Percentiles rank a stretch among this genome's conserved stretches.
Conservation (phyloP, 1,284 basidiomycete genomes). For the Omphalotus olearius region DNA sequence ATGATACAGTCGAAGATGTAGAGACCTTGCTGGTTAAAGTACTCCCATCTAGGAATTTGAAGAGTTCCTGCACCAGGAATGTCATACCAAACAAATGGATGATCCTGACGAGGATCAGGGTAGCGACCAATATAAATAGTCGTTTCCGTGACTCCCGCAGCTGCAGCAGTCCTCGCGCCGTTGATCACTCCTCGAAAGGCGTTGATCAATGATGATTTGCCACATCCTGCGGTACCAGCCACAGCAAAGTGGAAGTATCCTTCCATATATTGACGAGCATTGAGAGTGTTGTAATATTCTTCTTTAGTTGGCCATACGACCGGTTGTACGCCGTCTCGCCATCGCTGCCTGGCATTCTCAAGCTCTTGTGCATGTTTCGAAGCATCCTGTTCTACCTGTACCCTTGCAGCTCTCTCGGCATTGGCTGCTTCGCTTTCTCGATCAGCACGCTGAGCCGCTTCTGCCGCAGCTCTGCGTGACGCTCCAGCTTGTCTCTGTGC, state of each 20-base stretch:
- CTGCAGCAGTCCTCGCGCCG: conserved; percentile 23
- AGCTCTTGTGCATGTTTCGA: background rate
- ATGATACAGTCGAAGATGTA: conserved; percentile 32
- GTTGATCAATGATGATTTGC: conserved; percentile 33
- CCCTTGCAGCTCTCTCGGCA: too few relatives aligned
- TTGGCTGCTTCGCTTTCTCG: too few relatives aligned
- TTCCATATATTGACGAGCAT: conserved; percentile 22
- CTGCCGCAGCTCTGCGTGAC: too few relatives aligned
- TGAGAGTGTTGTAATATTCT: conserved; percentile 22
- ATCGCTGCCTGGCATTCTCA: background rate
- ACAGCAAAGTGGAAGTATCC: conserved; percentile 26
- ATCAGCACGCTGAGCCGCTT: too few relatives aligned
- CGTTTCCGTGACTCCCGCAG: conserved; percentile 24
- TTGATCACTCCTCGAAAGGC: conserved; percentile 26
- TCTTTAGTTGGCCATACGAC: conserved; percentile 23
- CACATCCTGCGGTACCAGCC: conserved; percentile 29
- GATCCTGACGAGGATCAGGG: conserved; percentile 20
- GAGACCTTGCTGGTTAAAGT: conserved; percentile 33
- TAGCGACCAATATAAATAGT: conserved; percentile 23
- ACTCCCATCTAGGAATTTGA: conserved; percentile 29
- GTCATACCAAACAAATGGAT: conserved; percentile 30
- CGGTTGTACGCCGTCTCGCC: conserved; percentile 26
- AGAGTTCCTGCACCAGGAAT: conserved; percentile 32
- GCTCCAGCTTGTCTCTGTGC: too few relatives aligned
- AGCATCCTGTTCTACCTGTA: too few relatives aligned